A percentile compares a stretch with the other conserved stretches of the same genome.
Conservation (phyloP, 768 basidiomycete species). For the Ephemerocybe angulata region DNA sequence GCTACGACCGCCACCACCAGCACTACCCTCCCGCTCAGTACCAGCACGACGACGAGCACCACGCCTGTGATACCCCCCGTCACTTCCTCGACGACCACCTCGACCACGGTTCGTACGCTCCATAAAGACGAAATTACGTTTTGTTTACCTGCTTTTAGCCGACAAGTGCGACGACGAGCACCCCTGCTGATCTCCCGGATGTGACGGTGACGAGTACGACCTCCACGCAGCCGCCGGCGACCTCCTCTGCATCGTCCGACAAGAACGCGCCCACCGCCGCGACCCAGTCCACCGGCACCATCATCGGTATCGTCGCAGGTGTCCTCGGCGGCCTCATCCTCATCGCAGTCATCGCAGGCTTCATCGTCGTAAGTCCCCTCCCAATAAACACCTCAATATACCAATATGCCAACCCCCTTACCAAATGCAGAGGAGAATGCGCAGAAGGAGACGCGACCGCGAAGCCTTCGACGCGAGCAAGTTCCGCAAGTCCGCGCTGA, state of each 20-base stretch:
- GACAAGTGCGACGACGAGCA: background rate
- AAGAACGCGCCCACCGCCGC: background rate
- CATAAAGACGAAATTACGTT: no score
- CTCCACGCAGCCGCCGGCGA: background rate
- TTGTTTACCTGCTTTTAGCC: no score
- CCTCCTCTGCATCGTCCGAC: background rate
- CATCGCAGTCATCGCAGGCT: background rate
- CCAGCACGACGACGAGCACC: background rate
- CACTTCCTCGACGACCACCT: background rate
- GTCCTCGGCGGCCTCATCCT: background rate
- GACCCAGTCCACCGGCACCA: background rate
- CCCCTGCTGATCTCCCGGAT: background rate
- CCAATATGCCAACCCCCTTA: background rate
- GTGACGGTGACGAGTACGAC: background rate
- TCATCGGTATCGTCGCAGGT: constrained; percentile 7
- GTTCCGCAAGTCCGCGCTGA: constrained; percentile 15
- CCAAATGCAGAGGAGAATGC: background rate
- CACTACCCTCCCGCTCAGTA: background rate
- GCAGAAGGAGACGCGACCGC: background rate
- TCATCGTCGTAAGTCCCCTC: constrained; percentile 6
- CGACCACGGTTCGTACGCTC: background rate
- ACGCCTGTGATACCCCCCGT: background rate
- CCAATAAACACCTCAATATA: background rate
- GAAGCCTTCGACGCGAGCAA: constrained; percentile 11
- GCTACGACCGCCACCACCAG: background rate